Conservation (phyloP, 2,329 filamentous ascomycete species). For the Aspergillus texensis region DNA sequence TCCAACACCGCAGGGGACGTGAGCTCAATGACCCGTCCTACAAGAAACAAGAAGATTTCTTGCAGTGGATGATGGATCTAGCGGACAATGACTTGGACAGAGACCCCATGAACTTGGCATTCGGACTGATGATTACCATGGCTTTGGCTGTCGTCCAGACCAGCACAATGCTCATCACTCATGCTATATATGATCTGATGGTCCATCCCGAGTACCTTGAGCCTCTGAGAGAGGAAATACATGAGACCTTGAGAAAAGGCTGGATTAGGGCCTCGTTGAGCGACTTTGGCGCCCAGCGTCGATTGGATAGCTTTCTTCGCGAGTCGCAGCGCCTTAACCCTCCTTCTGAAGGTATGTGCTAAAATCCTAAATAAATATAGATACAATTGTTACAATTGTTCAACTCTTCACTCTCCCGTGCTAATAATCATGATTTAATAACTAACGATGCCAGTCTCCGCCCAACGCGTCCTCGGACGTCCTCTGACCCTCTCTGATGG, state of each 20-base stretch:
- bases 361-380: not conserved
- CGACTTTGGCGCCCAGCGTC: slow-evolving; percentile 21
- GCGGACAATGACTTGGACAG: slow-evolving; percentile 25
- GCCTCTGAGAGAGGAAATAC: slow-evolving; percentile 55
- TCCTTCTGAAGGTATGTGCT: slow-evolving; percentile 28
- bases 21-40: slow-evolving; percentile 22
- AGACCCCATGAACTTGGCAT: slow-evolving; percentile 26
- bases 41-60: slow-evolving; percentile 32
- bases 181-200: slow-evolving; percentile 57
- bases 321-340: slow-evolving; percentile 34
- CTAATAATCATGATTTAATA: not conserved
- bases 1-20: slow-evolving; percentile 31
- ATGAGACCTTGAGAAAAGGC: slow-evolving; percentile 24
- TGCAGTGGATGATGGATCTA: slow-evolving; percentile 38
- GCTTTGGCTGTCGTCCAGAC: slow-evolving; percentile 33
- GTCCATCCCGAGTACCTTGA: slow-evolving; percentile 53
- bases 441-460: slow-evolving; percentile 23
- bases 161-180: slow-evolving; percentile 31
- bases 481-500: slow-evolving; percentile 29
- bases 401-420: no score
- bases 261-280: slow-evolving; percentile 29
- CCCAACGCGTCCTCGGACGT: slow-evolving; percentile 31
- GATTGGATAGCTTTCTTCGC: slow-evolving; percentile 33
- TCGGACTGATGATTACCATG: slow-evolving; percentile 30
- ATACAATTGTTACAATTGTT: not conserved